These are phyloP conservation scores for Solanum hybrid DNA, from an alignment of 305 asterid species.

Conservation along the genomic window DNA sequence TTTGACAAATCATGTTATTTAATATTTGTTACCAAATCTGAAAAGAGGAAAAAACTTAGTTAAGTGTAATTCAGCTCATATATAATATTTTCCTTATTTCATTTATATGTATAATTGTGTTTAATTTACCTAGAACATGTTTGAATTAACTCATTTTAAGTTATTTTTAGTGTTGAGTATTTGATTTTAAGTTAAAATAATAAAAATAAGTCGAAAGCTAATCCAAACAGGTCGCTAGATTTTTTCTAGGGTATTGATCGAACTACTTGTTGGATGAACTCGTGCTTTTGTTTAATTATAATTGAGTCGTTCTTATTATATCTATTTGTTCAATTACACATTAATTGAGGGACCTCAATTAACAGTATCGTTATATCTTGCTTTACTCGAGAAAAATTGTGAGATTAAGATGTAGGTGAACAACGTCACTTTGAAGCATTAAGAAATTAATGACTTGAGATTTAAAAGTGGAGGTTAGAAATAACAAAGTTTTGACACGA, in stretches of 20 bases:
- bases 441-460: neutral
- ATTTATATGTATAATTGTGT: no score
- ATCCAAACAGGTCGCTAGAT: neutral
- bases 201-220: no score
- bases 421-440: neutral
- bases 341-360: no score
- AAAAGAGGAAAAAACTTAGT: neutral
- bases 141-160: neutral
- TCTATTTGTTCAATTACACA: neutral
- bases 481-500: neutral
- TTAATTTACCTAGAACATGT: neutral
- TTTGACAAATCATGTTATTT: neutral
- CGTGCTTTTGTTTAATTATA: neutral
- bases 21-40: neutral
- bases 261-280: neutral
- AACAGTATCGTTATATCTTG: neutral
- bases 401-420: neutral
- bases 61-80: neutral
- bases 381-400: no score
- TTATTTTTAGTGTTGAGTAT: neutral
- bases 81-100: neutral
- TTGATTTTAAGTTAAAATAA: neutral
- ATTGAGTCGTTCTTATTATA: neutral
- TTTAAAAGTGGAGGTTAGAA: neutral
- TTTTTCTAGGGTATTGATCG: neutral